Evolutionary conservation across 2,329 filamentous ascomycete species (phyloP).

Genomic region (Pleurostoma richardsiae): DNA sequence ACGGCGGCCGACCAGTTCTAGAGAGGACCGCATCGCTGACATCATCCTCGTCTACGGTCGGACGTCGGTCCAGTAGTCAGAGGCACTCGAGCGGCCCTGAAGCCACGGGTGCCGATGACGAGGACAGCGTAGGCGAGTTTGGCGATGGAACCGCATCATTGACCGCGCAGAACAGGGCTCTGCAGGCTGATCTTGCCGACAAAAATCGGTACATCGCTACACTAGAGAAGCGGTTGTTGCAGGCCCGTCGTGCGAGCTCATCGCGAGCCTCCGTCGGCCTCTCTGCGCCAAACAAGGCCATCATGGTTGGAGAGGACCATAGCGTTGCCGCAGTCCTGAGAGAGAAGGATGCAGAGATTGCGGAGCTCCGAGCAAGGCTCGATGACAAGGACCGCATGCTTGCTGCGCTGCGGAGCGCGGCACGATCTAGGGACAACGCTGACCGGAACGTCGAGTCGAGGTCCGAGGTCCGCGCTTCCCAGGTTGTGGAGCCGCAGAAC

Average conservation of each 20-base stretch:
- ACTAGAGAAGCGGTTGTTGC: slow-evolving; percentile 83
- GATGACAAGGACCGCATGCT: slow-evolving; percentile 97
- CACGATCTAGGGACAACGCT: slow-evolving; percentile 78
- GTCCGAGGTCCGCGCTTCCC: slow-evolving; percentile 23
- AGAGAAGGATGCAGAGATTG: slow-evolving; percentile 91
- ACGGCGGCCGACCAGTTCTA: slow-evolving; percentile 41
- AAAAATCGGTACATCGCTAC: slow-evolving; percentile 96
- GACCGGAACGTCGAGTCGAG: slow-evolving; percentile 42
- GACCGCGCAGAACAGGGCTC: slow-evolving; percentile 78
- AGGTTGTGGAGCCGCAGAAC: slow-evolving; percentile 22
- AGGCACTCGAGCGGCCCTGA: slow-evolving; percentile 36
- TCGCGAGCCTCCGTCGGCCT: slow-evolving; percentile 78
- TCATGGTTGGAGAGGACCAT: slow-evolving; percentile 73
- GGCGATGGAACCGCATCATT: slow-evolving; percentile 82
- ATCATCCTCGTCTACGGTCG: slow-evolving; percentile 57
- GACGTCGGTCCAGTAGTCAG: slow-evolving; percentile 43
- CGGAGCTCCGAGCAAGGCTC: slow-evolving; percentile 78
- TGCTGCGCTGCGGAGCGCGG: slow-evolving; percentile 75
- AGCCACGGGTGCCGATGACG: slow-evolving; percentile 47
- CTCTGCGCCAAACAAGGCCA: slow-evolving; percentile 53
- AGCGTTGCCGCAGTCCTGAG: slow-evolving; percentile 67
- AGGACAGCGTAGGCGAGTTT: slow-evolving; percentile 73
- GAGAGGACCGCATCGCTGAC: slow-evolving; percentile 64
- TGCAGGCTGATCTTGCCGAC: slow-evolving; percentile 92
- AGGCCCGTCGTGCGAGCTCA: slow-evolving; percentile 85